Evolutionary conservation across 768 basidiomycete genomes (phyloP).

Genomic region (Collybiopsis confluens): DNA sequence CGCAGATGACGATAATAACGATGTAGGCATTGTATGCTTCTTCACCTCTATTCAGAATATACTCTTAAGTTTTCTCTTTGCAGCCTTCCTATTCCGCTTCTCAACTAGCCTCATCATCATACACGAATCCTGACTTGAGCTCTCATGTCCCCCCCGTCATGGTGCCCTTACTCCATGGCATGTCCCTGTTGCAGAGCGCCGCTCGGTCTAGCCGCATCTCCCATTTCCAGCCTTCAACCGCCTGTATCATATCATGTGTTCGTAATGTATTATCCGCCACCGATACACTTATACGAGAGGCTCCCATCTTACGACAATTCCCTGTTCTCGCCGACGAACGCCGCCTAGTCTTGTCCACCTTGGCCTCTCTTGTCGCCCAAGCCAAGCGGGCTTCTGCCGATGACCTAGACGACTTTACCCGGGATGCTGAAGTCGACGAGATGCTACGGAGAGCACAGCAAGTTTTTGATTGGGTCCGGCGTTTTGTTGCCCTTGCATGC

Average conservation of each 20-base stretch:
- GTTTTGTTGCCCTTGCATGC: slow-evolving; percentile 72
- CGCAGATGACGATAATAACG: slow-evolving; percentile 34
- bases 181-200: slow-evolving; percentile 82
- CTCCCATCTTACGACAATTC: slow-evolving; percentile 62
- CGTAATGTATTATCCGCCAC: slow-evolving; percentile 80
- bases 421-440: slow-evolving; percentile 56
- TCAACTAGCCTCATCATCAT: slow-evolving; percentile 7
- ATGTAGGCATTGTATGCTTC: background rate
- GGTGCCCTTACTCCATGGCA: slow-evolving; percentile 78
- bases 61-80: background rate
- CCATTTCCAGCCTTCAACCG: slow-evolving; percentile 92
- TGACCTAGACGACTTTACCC: slow-evolving; percentile 37
- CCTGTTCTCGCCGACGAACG: slow-evolving; percentile 71
- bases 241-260: slow-evolving; percentile 92
- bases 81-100: slow-evolving; percentile 41
- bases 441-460: slow-evolving; percentile 82
- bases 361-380: slow-evolving; percentile 80
- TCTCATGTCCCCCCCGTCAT: slow-evolving; percentile 77
- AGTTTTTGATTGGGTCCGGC: slow-evolving; percentile 75
- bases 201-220: slow-evolving; percentile 70
- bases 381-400: slow-evolving; percentile 64
- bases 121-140: slow-evolving; percentile 46
- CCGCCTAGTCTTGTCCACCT: slow-evolving; percentile 73
- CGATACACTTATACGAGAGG: slow-evolving; percentile 81
- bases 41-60: background rate